Evolutionary conservation across 768 basidiomycete genomes (phyloP).

Genomic region (Crassisporium funariophilum): DNA sequence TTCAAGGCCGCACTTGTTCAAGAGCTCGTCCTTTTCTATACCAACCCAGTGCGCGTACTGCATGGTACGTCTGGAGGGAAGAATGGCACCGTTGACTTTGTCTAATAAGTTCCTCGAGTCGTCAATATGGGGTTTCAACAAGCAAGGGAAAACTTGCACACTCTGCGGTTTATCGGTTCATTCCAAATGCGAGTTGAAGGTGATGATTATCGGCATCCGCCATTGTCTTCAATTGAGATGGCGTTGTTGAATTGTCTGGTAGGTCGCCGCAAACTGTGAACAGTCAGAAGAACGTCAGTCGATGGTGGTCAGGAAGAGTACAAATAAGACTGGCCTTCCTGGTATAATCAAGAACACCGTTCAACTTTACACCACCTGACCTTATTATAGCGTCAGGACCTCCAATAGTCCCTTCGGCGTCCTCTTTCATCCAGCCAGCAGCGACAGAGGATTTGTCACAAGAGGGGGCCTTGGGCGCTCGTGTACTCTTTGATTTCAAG

Average conservation of each 20-base stretch:
- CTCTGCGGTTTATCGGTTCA: constrained; percentile 79
- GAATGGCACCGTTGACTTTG: neutral
- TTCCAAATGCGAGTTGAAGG: constrained; percentile 86
- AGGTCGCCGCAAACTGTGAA: constrained; percentile 78
- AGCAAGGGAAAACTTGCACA: constrained; percentile 85
- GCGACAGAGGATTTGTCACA: constrained; percentile 32
- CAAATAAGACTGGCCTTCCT: constrained; percentile 20
- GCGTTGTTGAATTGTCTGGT: constrained; percentile 9
- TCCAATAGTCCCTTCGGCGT: constrained; percentile 45
- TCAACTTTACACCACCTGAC: constrained; percentile 10
- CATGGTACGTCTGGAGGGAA: constrained; percentile 52
- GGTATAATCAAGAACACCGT: constrained; percentile 7
- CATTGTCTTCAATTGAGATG: neutral
- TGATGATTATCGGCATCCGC: constrained; percentile 23
- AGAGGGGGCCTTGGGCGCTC: constrained; percentile 52
- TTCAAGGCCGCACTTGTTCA: constrained; percentile 75
- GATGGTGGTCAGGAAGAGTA: constrained; percentile 23
- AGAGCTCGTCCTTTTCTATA: constrained; percentile 84
- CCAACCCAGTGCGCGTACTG: constrained; percentile 83
- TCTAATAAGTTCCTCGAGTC: constrained; percentile 43
- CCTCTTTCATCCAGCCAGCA: constrained; percentile 54
- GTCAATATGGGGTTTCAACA: constrained; percentile 86
- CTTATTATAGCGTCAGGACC: constrained; percentile 20
- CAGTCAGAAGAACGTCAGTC: constrained; percentile 32
- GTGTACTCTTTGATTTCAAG: constrained; percentile 73